Evolutionary conservation across 2,329 filamentous ascomycete species (phyloP).

Genomic region (Trichoderma citrinoviride): DNA sequence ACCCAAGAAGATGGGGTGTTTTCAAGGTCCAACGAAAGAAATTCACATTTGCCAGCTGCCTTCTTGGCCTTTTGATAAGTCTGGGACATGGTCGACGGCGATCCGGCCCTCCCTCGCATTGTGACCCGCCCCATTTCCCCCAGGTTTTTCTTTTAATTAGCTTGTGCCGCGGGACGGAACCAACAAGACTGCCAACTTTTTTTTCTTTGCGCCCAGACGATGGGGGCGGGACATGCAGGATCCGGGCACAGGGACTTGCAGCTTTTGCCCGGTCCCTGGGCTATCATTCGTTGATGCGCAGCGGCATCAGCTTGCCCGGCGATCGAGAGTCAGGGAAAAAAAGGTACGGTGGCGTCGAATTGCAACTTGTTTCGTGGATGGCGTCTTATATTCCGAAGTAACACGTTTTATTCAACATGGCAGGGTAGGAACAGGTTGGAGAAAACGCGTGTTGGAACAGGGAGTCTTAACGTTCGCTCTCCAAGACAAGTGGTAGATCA

Average conservation of each 20-base stretch:
- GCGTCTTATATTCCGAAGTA: no score
- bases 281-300: neutral
- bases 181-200: neutral
- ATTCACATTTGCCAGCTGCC: neutral
- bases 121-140: neutral
- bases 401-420: no score
- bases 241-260: neutral
- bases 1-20: neutral
- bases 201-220: neutral
- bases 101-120: slow-evolving; percentile 18
- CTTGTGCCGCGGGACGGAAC: neutral
- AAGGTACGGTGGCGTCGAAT: neutral
- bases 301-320: neutral
- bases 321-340: neutral
- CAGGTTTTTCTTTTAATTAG: neutral
- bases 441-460: no score
- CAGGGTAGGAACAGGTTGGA: no score
- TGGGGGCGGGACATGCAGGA: neutral
- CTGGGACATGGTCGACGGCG: neutral
- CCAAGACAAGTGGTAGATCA: no score
- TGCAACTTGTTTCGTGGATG: neutral
- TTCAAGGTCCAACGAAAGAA: no score
- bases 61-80: neutral
- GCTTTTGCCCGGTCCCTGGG: no score
- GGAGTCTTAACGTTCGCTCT: no score